These are phyloP conservation scores for Sarocladiaceae sp. DNA, from an alignment of 2,329 filamentous ascomycete species.

Conservation along the genomic window DNA sequence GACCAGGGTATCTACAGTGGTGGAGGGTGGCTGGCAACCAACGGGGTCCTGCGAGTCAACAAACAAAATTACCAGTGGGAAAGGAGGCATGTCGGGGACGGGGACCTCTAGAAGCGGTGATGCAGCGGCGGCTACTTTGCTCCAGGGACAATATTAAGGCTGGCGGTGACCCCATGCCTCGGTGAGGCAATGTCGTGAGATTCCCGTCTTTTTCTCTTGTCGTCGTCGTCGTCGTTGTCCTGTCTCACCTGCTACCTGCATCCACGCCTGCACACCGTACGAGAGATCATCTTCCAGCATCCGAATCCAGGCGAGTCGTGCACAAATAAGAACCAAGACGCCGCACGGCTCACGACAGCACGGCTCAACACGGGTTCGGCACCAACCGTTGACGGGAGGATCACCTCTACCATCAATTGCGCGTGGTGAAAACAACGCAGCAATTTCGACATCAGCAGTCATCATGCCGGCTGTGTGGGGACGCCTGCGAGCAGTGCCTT, in stretches of 20 bases:
- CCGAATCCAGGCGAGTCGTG: too few relatives aligned
- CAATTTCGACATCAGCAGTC: not conserved
- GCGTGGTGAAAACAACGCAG: too few relatives aligned
- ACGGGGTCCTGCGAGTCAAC: conserved; percentile 2
- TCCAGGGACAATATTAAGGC: not conserved
- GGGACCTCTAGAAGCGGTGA: not conserved
- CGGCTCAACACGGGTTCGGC: too few relatives aligned
- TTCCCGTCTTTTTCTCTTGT: not conserved
- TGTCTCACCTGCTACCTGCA: not conserved
- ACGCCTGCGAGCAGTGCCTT: not conserved
- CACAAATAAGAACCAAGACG: too few relatives aligned
- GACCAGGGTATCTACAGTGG: not conserved
- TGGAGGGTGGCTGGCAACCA: conserved; percentile 1
- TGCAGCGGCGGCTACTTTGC: not conserved
- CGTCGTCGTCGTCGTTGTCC: not conserved
- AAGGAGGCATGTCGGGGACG: not conserved
- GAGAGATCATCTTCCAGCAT: too few relatives aligned
- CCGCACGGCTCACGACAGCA: too few relatives aligned
- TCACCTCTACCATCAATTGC: too few relatives aligned
- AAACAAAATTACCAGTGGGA: conserved; percentile 4
- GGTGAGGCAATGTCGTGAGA: not conserved
- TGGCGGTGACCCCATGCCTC: not conserved
- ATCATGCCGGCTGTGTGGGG: conserved; percentile 6
- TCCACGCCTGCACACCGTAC: too few relatives aligned
- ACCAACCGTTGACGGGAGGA: too few relatives aligned